Percentiles rank a stretch among this genome's conserved stretches.
phyloP scores from a whole-genome alignment of 768 basidiomycete species.

The Clavulina sp. region DNA sequence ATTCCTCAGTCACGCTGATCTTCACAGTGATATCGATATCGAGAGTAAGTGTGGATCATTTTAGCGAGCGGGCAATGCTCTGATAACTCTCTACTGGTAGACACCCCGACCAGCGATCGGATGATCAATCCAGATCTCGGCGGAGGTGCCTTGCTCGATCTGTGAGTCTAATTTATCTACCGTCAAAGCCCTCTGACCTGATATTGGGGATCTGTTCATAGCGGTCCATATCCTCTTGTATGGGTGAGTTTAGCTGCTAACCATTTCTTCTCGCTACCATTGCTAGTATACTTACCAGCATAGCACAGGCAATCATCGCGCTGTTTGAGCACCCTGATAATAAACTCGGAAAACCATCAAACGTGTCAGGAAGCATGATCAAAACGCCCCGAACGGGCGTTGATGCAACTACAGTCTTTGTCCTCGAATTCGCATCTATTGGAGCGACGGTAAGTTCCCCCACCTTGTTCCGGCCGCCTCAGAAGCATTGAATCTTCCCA shows the following conservation, averaged over 20 bases:
- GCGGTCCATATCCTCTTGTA: slow-evolving; percentile 67
- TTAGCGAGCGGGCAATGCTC: too few species aligned
- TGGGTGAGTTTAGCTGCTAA: slow-evolving; percentile 35
- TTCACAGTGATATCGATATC: slow-evolving; percentile 52
- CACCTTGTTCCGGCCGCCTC: slow-evolving; percentile 13
- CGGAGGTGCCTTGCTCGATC: slow-evolving; percentile 68
- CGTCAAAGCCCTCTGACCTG: background rate
- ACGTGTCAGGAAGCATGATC: slow-evolving; percentile 51
- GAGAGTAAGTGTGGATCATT: too few species aligned
- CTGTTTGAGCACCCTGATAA: slow-evolving; percentile 72
- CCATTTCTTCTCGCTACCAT: too few species aligned
- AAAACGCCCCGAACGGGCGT: slow-evolving; percentile 65
- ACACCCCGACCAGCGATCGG: slow-evolving; percentile 48
- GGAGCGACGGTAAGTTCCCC: slow-evolving; percentile 23
- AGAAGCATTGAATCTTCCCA: slow-evolving; percentile 9
- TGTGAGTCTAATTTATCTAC: slow-evolving; percentile 30
- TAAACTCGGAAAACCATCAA: slow-evolving; percentile 35
- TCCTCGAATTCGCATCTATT: slow-evolving; percentile 50
- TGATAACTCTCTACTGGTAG: slow-evolving; percentile 28
- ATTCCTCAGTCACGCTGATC: slow-evolving; percentile 40
- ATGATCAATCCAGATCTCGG: slow-evolving; percentile 66
- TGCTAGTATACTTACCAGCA: slow-evolving; percentile 11
- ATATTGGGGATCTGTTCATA: slow-evolving; percentile 20
- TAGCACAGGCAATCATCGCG: slow-evolving; percentile 48
- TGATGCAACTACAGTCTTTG: slow-evolving; percentile 60